phyloP scores from a whole-genome alignment of 2,329 filamentous ascomycete species.

The Pseudogymnoascus verrucosus region DNA sequence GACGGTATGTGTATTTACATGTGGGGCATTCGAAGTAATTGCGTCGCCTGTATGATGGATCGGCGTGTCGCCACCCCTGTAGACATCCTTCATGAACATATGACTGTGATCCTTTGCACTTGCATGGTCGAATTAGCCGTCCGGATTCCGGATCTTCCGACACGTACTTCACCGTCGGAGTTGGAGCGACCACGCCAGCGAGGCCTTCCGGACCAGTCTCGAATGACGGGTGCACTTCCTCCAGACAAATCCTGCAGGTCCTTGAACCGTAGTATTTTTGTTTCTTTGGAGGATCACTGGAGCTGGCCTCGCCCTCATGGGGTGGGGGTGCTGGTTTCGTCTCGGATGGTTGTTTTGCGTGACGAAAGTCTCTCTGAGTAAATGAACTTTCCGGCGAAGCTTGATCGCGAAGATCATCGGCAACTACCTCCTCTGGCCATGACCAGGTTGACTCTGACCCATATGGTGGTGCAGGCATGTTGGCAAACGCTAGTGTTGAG shows the following conservation, averaged over 20 bases:
- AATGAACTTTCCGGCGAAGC: constrained; percentile 13
- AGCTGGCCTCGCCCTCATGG: constrained; percentile 20
- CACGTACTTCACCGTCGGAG: constrained; percentile 57
- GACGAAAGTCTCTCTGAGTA: constrained; percentile 12
- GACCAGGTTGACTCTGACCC: constrained; percentile 18
- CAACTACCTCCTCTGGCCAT: constrained; percentile 17
- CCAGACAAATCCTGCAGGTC: constrained; percentile 84
- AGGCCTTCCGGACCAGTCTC: constrained; percentile 44
- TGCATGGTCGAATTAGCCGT: constrained; percentile 79
- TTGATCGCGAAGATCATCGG: background rate
- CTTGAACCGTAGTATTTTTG: constrained; percentile 57
- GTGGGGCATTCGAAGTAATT: constrained; percentile 86
- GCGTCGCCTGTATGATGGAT: constrained; percentile 53
- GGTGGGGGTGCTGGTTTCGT: constrained; percentile 19
- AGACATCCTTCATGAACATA: constrained; percentile 93
- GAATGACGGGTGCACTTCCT: constrained; percentile 55
- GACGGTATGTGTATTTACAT: constrained; percentile 73
- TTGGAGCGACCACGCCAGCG: constrained; percentile 47
- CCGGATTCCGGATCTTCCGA: constrained; percentile 67
- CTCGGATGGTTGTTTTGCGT: constrained; percentile 10
- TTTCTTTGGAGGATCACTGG: constrained; percentile 19
- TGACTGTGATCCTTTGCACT: constrained; percentile 85
- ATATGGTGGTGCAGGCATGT: constrained; percentile 17
- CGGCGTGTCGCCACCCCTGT: constrained; percentile 69
- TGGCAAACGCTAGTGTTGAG: constrained; percentile 9